These are phyloP conservation scores for Salix exigua DNA, from an alignment of 345 rosid genomes.

Conservation along the genomic window DNA sequence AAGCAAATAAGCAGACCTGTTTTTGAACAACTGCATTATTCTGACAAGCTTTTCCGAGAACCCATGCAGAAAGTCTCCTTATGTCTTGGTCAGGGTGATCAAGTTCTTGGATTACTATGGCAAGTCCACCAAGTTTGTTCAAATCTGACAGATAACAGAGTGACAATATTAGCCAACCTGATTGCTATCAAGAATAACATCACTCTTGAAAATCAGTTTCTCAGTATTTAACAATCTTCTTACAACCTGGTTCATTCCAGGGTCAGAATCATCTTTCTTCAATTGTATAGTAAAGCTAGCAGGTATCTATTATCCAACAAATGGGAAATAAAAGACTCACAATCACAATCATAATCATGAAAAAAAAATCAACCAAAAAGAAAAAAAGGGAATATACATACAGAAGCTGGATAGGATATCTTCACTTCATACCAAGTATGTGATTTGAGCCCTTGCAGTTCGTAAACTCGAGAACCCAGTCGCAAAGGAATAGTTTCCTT, in stretches of 20 bases:
- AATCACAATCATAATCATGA: conserved; percentile 13
- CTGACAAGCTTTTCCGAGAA: conserved; percentile 87
- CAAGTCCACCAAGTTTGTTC: conserved; percentile 74
- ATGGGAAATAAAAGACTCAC: not conserved
- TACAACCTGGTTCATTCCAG: conserved; percentile 20
- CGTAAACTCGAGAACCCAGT: conserved; percentile 55
- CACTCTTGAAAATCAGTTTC: conserved; percentile 30
- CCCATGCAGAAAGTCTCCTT: conserved; percentile 88
- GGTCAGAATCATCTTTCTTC: conserved; percentile 38
- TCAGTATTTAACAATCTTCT: conserved; percentile 42
- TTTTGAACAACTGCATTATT: conserved; percentile 77
- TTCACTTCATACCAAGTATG: conserved; percentile 87
- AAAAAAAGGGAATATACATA: conserved; percentile 42
- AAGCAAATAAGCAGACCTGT: conserved; percentile 41
- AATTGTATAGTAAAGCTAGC: conserved; percentile 63
- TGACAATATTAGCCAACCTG: conserved; percentile 38
- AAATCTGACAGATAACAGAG: conserved; percentile 49
- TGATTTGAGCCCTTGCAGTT: conserved; percentile 62
- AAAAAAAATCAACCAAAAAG: conserved; percentile 2
- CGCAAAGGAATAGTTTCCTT: conserved; percentile 56
- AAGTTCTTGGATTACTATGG: conserved; percentile 50
- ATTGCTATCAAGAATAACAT: conserved; percentile 22
- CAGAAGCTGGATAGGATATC: conserved; percentile 98
- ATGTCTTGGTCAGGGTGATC: conserved; percentile 60
- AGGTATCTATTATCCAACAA: conserved; percentile 47